These are phyloP conservation scores for Saccharomyces hybrid DNA, from an alignment of 1,139 yeast species.

Conservation along the genomic window DNA sequence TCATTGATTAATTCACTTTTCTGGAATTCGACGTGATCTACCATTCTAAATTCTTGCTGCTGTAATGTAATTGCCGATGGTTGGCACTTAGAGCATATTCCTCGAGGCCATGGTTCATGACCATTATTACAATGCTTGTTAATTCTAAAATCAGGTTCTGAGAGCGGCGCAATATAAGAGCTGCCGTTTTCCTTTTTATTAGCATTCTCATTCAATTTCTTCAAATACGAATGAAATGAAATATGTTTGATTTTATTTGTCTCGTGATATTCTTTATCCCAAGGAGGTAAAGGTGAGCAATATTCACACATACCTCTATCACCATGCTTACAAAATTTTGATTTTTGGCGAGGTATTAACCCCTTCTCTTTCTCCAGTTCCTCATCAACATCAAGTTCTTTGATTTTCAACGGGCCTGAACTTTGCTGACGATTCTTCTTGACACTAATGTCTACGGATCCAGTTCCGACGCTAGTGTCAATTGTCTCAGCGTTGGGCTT, in stretches of 20 bases:
- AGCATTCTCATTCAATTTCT: slow-evolving; percentile 61
- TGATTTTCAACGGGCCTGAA: slow-evolving; percentile 22
- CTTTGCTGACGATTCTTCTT: slow-evolving; percentile 1
- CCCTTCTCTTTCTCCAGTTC: slow-evolving; percentile 65
- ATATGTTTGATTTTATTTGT: slow-evolving; percentile 78
- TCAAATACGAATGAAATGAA: slow-evolving; percentile 78
- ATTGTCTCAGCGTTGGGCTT: background rate
- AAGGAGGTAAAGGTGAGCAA: slow-evolving; percentile 93
- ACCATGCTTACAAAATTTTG: slow-evolving; percentile 75
- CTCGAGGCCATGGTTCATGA: slow-evolving; percentile 89
- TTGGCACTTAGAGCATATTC: slow-evolving; percentile 95
- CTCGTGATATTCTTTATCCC: slow-evolving; percentile 72
- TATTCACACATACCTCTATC: slow-evolving; percentile 97
- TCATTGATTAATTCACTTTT: slow-evolving; percentile 63
- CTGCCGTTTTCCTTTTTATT: slow-evolving; percentile 56
- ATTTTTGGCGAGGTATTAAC: slow-evolving; percentile 55
- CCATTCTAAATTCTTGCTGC: slow-evolving; percentile 89
- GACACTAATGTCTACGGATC: slow-evolving; percentile 4
- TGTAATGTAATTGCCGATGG: slow-evolving; percentile 92
- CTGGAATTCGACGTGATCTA: slow-evolving; percentile 92
- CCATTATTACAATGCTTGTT: slow-evolving; percentile 63
- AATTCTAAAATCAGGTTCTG: slow-evolving; percentile 62
- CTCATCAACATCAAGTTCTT: slow-evolving; percentile 58
- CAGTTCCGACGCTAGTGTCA: slow-evolving; percentile 4
- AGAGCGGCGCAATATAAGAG: slow-evolving; percentile 74